Evolutionary conservation across 139 green algal genomes (phyloP), one percentile per base, ranked within the genome.

Genomic region (Micractinium sp.): DNA sequence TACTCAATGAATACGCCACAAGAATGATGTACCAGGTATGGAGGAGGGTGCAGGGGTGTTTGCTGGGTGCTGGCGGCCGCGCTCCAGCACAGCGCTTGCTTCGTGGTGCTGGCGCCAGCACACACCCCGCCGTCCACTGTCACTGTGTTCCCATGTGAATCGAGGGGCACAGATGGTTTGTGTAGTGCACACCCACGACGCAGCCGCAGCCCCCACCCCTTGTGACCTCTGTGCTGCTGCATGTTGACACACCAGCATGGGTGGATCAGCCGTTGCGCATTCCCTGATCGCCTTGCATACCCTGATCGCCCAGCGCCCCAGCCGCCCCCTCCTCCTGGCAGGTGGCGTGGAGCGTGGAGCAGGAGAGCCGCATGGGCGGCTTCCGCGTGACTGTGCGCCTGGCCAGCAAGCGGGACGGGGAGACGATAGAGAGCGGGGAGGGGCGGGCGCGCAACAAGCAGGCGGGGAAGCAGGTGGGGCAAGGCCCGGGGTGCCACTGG

Each of bases 381-480:
- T 87, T 87, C 27, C 36, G 67, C 0, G 31, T 80, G 3, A 29
- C 15, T 23, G 74, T 86, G 56, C 81, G 81, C n/a, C 56, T 86
- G 81, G 61, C 81, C 60, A 86, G 60, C 67, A 87, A 80, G 83
- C 38, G 31, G 9, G 83, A 79, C 31, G 83, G 71, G 0, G 83
- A 87, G 41, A 87, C 83, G 14, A 15, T 87, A 1, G 66, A 80
- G 83, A 53, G 16, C 12, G 83, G 33, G 7, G 36, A 19, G 29
- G 83, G 83, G 29, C 83, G 31, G 16, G 83, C 83, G 9, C 83
- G 83, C 67, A 87, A 87, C 83, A 87, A 87, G 83, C 83, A 87
- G 83, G 41, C 83, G 39, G 83, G 83, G 13, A 87, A 87, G 83
- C 83, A 87, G 83, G 80, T 85, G 39, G 39, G 25, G 76, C 76